Base-by-base conservation (phyloP, 2,329 filamentous ascomycete genomes). In the Alternaria sp. region DNA sequence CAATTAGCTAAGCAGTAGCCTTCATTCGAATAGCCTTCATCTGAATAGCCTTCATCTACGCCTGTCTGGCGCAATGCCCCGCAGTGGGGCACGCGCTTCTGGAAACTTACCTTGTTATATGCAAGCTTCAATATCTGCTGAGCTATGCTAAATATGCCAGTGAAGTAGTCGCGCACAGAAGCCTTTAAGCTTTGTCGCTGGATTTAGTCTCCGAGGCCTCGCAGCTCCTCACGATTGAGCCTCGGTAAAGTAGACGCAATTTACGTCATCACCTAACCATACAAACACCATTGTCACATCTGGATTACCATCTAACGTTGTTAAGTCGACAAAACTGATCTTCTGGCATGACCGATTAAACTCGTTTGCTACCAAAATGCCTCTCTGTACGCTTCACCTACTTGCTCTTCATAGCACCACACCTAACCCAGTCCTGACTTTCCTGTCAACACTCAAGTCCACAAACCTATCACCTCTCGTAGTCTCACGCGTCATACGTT, bases 311-410 rank as follows among this genome's bases (percentile, higher is more conserved):
- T 14, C 32, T 36, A 16, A 36, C 2, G 2, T 16, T 36, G 5
- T 16, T 36, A 12, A 36, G 14, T 12, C 32, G 11, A 18, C 22
- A 25, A 10, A 16, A 5, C 5, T 34, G 20, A 38, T 51, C 30
- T 14, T 50, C 9, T 25, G 5, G 22, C 22, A 11, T 18, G 0
- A 11, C 3, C 46, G 8, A 50, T 10, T 18, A 25, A 20, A 25
- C 20, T 2, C 43, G 40, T 48, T 45, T 28, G 27, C 12, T 78
- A 3, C 34, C 52, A 66, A 30, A n/a, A 86, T 86, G 83, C 83
- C 83, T 54, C 76, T 85, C 62, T 82, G 80, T 64, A 82, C 82
- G 2, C 66, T 85, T 48, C 76, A 83, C 65, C 80, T 85, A 58
- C 63, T 85, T 48, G 74, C 80, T 28, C 79, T 86, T 4, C 60